Base-by-base conservation (phyloP, 805 yeast genomes). In the Suhomyces canberraensis region DNA sequence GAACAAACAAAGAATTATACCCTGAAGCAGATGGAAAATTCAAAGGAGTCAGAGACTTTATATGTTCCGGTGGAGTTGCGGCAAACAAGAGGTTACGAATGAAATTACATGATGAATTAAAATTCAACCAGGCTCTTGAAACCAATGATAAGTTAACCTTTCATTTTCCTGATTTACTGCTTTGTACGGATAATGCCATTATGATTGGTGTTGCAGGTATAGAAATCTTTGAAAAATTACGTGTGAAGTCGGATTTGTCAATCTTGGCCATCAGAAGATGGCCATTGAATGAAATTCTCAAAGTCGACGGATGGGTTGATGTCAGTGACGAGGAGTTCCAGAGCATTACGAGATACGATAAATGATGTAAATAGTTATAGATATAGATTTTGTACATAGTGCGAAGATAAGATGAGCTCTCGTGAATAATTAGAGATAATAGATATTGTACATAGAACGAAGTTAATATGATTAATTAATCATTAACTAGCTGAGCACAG, bases 151-250 rank as follows among this genome's bases (percentile, higher is more conserved):
- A 33, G 2, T 37, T 58, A n/a, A 47, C 54, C 1, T 76, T 80
- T 31, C 76, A 76, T 45, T 87, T 79, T 49, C 96, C 97, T 0
- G 79, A 76, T 15, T 65, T 79, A 2, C 60, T 71, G 1, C 64
- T 89, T 41, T 93, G 98, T 54, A 88, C 97, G 0, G 98, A 93
- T 53, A 93, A 93, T 58, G 95, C 97, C 0, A 77, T 88, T 2
- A 93, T 93, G 98, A 93, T 93, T 35, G 98, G 96, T 1, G 87
- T 95, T 80, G 95, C 98, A 0, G 98, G 97, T 0, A 86, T 91
- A 7, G 96, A 91, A 56, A 61, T 90, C 14, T 83, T 65, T 53
- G 96, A 89, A 54, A 47, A 55, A 13, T 71, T 74, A 4, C 55
- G 61, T 14, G 28, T 58, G 15, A 63, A 70, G 9, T 75, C 89